Conservation (phyloP, 2,329 filamentous ascomycete genomes). For the Teratosphaeria nubilosa region DNA sequence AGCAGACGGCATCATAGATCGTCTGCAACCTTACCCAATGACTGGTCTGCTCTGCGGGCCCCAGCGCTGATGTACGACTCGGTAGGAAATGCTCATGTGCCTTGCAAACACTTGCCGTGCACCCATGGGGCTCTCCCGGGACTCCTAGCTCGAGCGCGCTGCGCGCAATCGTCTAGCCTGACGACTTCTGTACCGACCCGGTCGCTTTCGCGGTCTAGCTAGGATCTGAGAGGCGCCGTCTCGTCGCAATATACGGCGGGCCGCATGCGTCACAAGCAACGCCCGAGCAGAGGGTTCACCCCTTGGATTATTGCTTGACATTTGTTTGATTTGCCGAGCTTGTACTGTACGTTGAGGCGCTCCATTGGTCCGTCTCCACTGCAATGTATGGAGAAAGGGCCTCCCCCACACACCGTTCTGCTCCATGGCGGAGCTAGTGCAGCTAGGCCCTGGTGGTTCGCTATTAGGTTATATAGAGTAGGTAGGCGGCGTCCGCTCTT, state of each 20-base stretch:
- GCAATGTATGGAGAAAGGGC: not conserved
- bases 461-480: not conserved
- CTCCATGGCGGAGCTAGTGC: slow-evolving; percentile 1
- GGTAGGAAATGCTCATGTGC: not conserved
- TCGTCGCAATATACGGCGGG: slow-evolving; percentile 1
- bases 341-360: not conserved
- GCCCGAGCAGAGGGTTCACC: not conserved
- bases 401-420: slow-evolving; percentile 3
- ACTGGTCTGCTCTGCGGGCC: not conserved
- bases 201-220: not conserved
- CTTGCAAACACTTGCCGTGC: not conserved
- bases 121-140: not conserved
- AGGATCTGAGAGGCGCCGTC: not conserved
- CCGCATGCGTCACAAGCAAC: not conserved
- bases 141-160: not conserved
- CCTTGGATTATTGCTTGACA: not conserved
- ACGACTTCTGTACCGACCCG: not conserved
- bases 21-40: not conserved
- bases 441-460: not conserved
- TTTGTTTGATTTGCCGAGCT: slow-evolving; percentile 3
- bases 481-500: not conserved
- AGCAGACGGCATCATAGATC: slow-evolving; percentile 1
- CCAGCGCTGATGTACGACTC: not conserved
- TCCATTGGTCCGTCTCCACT: slow-evolving; percentile 4
- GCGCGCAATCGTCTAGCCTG: not conserved